A percentile compares a stretch with the other conserved stretches of the same genome.
These are phyloP conservation scores for Backusella tuberculispora DNA, from an alignment of 192 early-diverging fungal genomes.

Conservation along the genomic window DNA sequence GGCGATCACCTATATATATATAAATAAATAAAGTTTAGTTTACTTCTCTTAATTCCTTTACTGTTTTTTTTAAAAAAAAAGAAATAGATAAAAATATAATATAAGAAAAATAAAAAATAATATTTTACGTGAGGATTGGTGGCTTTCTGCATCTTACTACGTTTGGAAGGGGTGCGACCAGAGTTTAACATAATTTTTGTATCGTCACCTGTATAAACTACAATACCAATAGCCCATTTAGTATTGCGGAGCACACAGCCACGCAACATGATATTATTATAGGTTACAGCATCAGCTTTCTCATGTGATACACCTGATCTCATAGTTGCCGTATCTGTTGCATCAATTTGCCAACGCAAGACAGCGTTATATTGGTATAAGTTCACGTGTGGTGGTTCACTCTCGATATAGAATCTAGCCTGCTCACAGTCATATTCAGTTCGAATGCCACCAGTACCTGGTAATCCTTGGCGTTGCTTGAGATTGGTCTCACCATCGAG, in stretches of 20 bases:
- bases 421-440: constrained; percentile 61
- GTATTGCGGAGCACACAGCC: constrained; percentile 96
- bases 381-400: constrained; percentile 86
- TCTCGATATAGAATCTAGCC: constrained; percentile 72
- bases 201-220: constrained; percentile 90
- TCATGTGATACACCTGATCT: constrained; percentile 46
- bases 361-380: constrained; percentile 89
- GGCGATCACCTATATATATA: constrained; percentile 59
- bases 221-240: constrained; percentile 83
- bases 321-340: constrained; percentile 16
- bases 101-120: constrained; percentile 15
- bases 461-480: constrained; percentile 78
- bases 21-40: constrained; percentile 18
- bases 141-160: constrained; percentile 87
- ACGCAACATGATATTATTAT: constrained; percentile 85
- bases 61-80: neutral
- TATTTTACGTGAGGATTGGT: constrained; percentile 84
- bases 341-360: constrained; percentile 50
- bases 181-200: constrained; percentile 97
- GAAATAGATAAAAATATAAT: neutral
- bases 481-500: constrained; percentile 98
- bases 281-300: constrained; percentile 66
- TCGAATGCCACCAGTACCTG: constrained; percentile 60
- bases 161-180: constrained; percentile 90
- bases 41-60: neutral